phyloP scores from a whole-genome alignment of 176 grass and related monocot genomes.

The Ampelocalamus luodianensis region DNA sequence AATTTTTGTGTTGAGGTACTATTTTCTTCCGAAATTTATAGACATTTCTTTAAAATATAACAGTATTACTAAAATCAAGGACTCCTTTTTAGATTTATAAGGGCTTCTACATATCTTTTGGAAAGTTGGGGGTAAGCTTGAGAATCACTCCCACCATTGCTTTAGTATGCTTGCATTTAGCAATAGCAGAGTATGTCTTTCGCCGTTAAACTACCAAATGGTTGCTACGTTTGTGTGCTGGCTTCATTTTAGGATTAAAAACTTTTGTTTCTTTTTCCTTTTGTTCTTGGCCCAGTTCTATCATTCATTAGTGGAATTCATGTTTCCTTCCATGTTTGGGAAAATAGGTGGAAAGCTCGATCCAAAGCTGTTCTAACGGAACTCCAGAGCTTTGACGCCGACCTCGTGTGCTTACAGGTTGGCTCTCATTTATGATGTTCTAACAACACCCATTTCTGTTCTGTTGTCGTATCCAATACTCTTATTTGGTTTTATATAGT shows the following conservation, averaged over 20 bases:
- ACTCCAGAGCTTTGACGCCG: slow-evolving; percentile 78
- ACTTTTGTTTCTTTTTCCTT: not conserved
- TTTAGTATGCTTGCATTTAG: not conserved
- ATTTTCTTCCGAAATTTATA: slow-evolving; percentile 1
- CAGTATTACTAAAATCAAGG: not conserved
- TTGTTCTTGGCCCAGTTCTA: not conserved
- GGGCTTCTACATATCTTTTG: not conserved
- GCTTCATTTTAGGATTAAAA: not conserved
- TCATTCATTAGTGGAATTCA: slow-evolving; percentile 8
- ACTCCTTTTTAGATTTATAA: not conserved
- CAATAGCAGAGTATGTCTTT: not conserved
- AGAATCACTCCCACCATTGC: not conserved
- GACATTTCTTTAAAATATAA: not conserved
- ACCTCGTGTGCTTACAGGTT: slow-evolving; percentile 93
- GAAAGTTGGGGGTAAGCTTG: not conserved
- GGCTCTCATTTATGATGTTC: not conserved
- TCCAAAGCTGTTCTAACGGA: slow-evolving; percentile 76
- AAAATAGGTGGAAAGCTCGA: slow-evolving; percentile 88
- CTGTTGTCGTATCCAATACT: slow-evolving; percentile 26
- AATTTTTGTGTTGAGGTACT: not conserved
- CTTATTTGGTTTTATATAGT: slow-evolving; percentile 10
- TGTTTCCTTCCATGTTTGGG: slow-evolving; percentile 36
- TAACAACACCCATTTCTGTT: slow-evolving; percentile 11
- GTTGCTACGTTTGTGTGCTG: not conserved
- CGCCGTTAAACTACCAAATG: slow-evolving; percentile 10